Evolutionary conservation across 2,329 filamentous ascomycete species (phyloP), one percentile per base, ranked within the genome.

Genomic region (Cladosporium halotolerans): DNA sequence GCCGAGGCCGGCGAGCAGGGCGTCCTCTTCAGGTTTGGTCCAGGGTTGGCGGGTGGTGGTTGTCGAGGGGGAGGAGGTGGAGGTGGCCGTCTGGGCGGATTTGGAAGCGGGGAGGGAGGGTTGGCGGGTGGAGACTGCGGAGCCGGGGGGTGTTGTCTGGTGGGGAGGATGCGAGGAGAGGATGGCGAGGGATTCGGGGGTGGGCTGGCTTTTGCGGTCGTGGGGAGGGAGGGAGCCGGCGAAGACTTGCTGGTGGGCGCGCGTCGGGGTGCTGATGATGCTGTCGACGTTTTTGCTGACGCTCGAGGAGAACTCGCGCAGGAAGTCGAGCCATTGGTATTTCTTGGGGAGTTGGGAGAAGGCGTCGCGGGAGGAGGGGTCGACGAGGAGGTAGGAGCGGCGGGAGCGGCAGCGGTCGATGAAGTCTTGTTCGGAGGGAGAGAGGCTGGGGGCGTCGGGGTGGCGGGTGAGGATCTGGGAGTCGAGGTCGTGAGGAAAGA

Each of bases 11-110:
- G 86, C 82, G 85, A 96, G 92, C 14, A 96, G 76, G 0, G 90
- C 89, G 68, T 90, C 89, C 66, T 96, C 90, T 70, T 96, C 90
- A 58, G 93, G 88, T 3, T 86, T 84, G 0, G 86, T 89, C 90
- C 90, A 96, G 0, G 90, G 89, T 28, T 90, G 81, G 32, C 90
- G 66, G 9, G 63, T 60, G 5, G 62, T 63, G 23, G 57, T 50
- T 1, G 59, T 53, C 31, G 59, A 53, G 28, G 61, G 39, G 34
- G 58, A 47, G 11, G 50, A 53, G 60, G 51, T 54, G 57, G 46
- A 36, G 54, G 60, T 40, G 36, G 52, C 28, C 14, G 44, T 16
- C 49, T 59, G 23, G 42, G 52, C 32, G 9, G 44, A 38, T 47
- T 57, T 58, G 18, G 57, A 38, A 49, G 56, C 47, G 36, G 58